A percentile compares a stretch with the other conserved stretches of the same genome.
Conservation (phyloP, 495 filamentous ascomycete genomes). For the Xylaria acuta region DNA sequence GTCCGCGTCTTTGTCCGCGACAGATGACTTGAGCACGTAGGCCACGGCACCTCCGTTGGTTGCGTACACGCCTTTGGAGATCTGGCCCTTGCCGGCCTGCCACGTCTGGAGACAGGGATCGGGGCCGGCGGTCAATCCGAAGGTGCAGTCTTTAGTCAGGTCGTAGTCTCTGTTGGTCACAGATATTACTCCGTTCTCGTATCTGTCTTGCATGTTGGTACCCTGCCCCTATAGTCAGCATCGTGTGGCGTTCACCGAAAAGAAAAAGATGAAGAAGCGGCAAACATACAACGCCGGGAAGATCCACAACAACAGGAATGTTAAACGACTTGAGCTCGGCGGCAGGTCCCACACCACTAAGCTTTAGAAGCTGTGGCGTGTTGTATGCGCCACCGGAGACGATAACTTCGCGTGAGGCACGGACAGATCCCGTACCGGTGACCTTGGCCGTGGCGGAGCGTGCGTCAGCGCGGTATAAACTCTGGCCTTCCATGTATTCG, state of each 20-base stretch:
- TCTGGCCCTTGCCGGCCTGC: conserved; percentile 38
- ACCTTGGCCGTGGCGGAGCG: conserved; percentile 29
- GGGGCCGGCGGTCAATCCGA: conserved; percentile 40
- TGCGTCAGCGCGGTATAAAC: conserved; percentile 66
- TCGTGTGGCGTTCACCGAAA: neutral
- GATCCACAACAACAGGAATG: conserved; percentile 59
- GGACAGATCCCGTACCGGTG: conserved; percentile 52
- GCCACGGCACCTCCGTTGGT: conserved; percentile 54
- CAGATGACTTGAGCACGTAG: conserved; percentile 53
- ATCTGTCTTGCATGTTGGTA: conserved; percentile 69
- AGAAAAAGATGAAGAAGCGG: neutral
- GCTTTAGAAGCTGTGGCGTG: conserved; percentile 69
- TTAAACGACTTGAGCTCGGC: conserved; percentile 51
- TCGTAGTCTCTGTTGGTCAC: conserved; percentile 48
- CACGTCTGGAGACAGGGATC: conserved; percentile 60
- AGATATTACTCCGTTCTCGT: conserved; percentile 59
- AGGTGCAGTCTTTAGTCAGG: conserved; percentile 56
- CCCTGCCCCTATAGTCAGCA: conserved; percentile 42
- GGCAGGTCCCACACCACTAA: conserved; percentile 65
- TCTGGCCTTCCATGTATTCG: conserved; percentile 64
- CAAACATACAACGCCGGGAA: conserved; percentile 60
- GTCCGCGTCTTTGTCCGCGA: conserved; percentile 33
- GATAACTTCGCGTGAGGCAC: conserved; percentile 66
- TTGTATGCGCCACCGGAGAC: conserved; percentile 66
- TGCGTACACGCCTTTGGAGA: conserved; percentile 56